Evolutionary conservation across 768 basidiomycete species (phyloP), one percentile per base, ranked within the genome.

Genomic region (Pleurotus citrinopileatus): DNA sequence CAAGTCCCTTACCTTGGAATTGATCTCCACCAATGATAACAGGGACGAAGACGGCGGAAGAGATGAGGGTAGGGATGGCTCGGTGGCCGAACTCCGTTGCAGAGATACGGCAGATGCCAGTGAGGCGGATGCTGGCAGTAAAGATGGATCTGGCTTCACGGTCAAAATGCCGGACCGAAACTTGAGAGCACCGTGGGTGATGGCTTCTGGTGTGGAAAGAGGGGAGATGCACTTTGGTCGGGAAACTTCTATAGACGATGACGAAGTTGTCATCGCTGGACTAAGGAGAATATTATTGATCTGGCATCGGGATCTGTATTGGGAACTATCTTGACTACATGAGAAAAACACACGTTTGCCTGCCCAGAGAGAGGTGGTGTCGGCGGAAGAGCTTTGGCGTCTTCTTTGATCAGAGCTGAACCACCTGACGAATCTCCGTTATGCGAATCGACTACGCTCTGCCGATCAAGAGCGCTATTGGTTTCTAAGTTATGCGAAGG

Each of bases 161-260:
- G 20, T 51, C 23, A 51, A 37, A 22, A 37, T 37, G 3, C 48
- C 48, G 48, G 48, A 51, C 32, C 48, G 48, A 51, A 51, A 51
- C 48, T 37, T 51, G 19, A 19, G 34, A 37, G 17, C 4, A 23
- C 32, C 29, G 22, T 36, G 12, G 12, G 17, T 19, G 38, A 7
- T 40, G 19, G n/a, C n/a, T 34, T 9, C 10, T 34, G 9, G 32
- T 34, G 32, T n/a, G n/a, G 32, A n/a, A n/a, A n/a, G n/a, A n/a
- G n/a, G n/a, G n/a, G n/a, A 34, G 32, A n/a, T 34, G 32, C 10
- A 34, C n/a, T n/a, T n/a, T n/a, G n/a, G n/a, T n/a, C n/a, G 32
- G 32, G n/a, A n/a, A 34, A 9, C 32, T 34, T 34, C 32, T n/a
- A 10, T 34, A n/a, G n/a, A 34, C 32, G 32, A 34, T 34, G 32